A percentile compares a stretch with the other conserved stretches of the same genome.
Conservation (phyloP, 345 rosid genomes). For the Turritis glabra region DNA sequence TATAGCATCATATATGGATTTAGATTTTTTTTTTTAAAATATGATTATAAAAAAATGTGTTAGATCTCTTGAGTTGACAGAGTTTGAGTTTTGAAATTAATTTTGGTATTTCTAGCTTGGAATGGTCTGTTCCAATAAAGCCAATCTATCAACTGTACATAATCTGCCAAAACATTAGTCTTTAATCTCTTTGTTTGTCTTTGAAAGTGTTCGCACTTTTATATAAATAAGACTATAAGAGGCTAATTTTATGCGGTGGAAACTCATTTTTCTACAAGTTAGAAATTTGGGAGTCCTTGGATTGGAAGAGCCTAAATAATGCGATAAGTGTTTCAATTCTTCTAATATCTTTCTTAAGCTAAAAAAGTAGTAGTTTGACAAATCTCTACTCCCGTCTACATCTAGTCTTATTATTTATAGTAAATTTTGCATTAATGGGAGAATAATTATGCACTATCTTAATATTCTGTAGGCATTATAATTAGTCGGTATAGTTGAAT, state of each 20-base stretch:
- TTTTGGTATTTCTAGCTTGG: constrained; percentile 2
- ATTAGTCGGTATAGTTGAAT: neutral
- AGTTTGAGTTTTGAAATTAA: neutral
- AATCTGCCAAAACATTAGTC: neutral
- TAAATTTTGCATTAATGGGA: neutral
- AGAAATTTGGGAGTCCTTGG: constrained; percentile 17
- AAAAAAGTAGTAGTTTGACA: constrained; percentile 31
- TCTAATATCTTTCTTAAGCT: constrained; percentile 19
- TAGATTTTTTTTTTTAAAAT: neutral
- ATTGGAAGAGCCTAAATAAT: constrained; percentile 23
- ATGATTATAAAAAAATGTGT: neutral
- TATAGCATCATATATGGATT: neutral
- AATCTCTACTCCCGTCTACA: constrained; percentile 32
- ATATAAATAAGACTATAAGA: neutral
- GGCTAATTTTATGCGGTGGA: constrained; percentile 16
- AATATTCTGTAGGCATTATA: neutral
- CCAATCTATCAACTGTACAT: neutral
- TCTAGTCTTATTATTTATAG: constrained; percentile 18
- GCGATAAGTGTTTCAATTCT: constrained; percentile 9
- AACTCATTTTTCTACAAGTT: constrained; percentile 25
- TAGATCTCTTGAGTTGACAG: neutral
- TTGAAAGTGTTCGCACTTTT: neutral
- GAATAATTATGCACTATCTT: neutral
- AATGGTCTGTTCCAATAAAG: neutral
- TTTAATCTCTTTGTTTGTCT: neutral